Evolutionary conservation across 2,329 filamentous ascomycete genomes (phyloP), one percentile per base, ranked within the genome.

Genomic region (Fusarium begoniae): DNA sequence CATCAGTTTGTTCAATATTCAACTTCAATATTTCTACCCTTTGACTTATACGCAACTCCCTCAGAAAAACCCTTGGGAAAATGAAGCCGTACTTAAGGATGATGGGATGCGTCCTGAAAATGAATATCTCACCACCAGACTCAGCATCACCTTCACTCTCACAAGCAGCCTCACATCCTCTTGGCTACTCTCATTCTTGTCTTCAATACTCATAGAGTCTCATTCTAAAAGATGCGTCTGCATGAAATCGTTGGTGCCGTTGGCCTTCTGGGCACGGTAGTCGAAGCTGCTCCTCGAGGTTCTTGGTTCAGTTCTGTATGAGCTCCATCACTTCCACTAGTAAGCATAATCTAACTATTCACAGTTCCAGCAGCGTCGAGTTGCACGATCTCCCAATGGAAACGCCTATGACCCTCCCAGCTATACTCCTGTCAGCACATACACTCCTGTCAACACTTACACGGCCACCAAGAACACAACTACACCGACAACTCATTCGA

Each of bases 241-340:
- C 43, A 68, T 22, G 70, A 70, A 11, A 51, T 80, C 40, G 40
- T 80, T 61, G 72, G 78, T 57, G 77, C 75, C 56, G 60, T 73
- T 50, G 77, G 78, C 72, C 74, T 81, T 48, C 63, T 79, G 40
- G 70, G 68, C 44, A 63, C 77, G 20, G 66, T 62, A 13, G 79
- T 66, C 37, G 75, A 81, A 43, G 80, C 79, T 20, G 77, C 77
- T 55, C 79, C 75, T 28, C 70, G 72, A 30, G 74, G 70, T 26
- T 53, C 57, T 35, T 68, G 66, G 51, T 69, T 64, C 28, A 44
- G 65, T 37, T 54, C 70, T 69, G 77, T 79, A 74, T 59, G 68
- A 50, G 24, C 28, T 40, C 22, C 18, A 26, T 17, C 6, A 61
- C 32, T 44, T 38, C 30, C 9, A 37, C 6, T 14, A 14, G 56